Base-by-base conservation (phyloP, 331 rosid genomes). In the Quercus lobata region DNA sequence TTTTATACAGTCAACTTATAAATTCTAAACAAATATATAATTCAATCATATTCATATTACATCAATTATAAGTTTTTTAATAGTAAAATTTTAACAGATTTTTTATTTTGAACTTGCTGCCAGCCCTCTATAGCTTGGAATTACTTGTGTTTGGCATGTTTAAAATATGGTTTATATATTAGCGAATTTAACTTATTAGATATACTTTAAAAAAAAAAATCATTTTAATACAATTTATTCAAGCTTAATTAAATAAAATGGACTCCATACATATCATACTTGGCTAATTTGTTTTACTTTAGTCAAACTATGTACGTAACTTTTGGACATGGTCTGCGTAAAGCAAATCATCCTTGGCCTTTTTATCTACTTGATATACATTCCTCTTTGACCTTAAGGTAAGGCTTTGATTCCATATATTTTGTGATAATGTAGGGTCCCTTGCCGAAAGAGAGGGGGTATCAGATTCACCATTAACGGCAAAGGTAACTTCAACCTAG, bases 401-500 rank as follows among this genome's bases (percentile, higher is more conserved):
- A 15, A 46, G 29, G 16, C 1, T 30, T 65, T 55, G 25, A 6
- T 37, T 70, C 12, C 55, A 22, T 61, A 17, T 6, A 17, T 6
- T 25, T 7, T 72, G 56, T 70, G 75, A 60, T 76, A 54, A 77
- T 62, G 55, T 32, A 92, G 98, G 91, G 92, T 90, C 4, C 83
- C 89, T 10, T 93, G 98, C 84, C 74, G 15, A 80, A 93, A 84
- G 91, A 86, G 61, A 69, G 95, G 93, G 25, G 98, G 95, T 5
- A 85, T 91, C 22, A 91, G 97, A 82, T 90, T 93, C 92, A 93
- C 97, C 21, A 83, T 93, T 76, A 93, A 93, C 49, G 95, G 98
- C 8, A 93, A 91, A 44, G 83, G 92, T 0, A 88, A 91, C 84
- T 93, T 91, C 87, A 91, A 91, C 73, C 78, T 90, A 34, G 89